Evolutionary conservation across 1,139 yeast genomes (phyloP).

Genomic region (Pneumocystis oryctolagi): DNA sequence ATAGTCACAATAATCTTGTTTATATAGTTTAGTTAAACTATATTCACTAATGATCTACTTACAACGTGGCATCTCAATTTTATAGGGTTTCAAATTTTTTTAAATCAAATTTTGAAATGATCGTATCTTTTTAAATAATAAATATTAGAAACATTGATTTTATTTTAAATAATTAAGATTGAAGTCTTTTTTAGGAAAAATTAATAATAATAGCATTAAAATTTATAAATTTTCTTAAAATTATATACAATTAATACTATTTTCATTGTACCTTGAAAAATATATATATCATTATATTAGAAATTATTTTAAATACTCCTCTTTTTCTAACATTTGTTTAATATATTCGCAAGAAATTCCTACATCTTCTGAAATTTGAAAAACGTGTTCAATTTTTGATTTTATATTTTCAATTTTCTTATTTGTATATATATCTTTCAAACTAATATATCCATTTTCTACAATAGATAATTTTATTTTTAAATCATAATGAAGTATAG

Average conservation of each 20-base stretch:
- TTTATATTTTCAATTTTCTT: neutral
- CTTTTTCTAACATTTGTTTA: neutral
- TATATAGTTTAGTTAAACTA: conserved; percentile 10
- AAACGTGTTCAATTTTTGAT: neutral
- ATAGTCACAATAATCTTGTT: conserved; percentile 61
- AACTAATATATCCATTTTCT: neutral
- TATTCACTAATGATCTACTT: conserved; percentile 3
- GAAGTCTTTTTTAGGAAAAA: neutral
- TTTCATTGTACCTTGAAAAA: too few relatives aligned
- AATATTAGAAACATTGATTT: too few relatives aligned
- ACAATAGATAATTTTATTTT: neutral
- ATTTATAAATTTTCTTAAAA: too few relatives aligned
- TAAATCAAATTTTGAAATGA: neutral
- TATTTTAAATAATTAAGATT: too few relatives aligned
- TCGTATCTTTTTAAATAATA: neutral
- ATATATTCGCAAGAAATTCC: neutral
- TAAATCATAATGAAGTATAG: neutral
- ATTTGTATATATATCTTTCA: neutral
- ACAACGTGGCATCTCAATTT: neutral
- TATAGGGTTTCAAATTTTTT: too few relatives aligned
- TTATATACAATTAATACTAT: too few relatives aligned
- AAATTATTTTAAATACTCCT: neutral
- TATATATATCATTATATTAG: neutral
- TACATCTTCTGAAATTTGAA: neutral
- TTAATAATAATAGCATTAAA: too few relatives aligned